Evolutionary conservation across 1,284 basidiomycete genomes (phyloP), one percentile per base, ranked within the genome.

Genomic region (Wolfiporia cocos): DNA sequence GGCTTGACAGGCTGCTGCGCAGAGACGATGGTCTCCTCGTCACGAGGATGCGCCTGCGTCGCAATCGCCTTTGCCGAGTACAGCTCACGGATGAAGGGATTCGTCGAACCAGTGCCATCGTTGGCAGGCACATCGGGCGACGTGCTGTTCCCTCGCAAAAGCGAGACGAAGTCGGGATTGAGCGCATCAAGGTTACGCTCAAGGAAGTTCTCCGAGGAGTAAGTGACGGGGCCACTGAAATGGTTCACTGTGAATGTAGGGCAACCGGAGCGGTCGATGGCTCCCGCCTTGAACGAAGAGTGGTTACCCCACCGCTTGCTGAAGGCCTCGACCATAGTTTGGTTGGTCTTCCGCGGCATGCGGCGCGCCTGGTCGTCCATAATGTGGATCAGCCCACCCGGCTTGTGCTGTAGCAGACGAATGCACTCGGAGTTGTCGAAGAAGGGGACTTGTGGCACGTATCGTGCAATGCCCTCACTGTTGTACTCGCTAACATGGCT

Each of bases 361-460:
- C 88, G 75, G 14, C 86, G 75, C 9, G 92, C 87, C 64, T 97
- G 92, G 58, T 99, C 95, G 59, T 98, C 94, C 83, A 98, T 92
- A 63, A 98, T 98, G 59, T 95, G 91, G 40, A 97, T 83, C 23
- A 99, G 73, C 3, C 96, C 95, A 12, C 92, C 91, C 2, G 92
- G 93, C 50, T 76, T 74, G 60, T 92, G 86, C 55, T 92, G 86
- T 33, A 99, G 68, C 35, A 99, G 71, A 10, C 90, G 81, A 24
- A 98, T 64, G 51, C 89, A 92, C 60, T 98, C 93, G 12, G 86
- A 65, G 62, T 98, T 97, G 67, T 96, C 92, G 60, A 92, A 93
- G 69, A 87, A 94, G 0, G 86, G 76, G 0, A 92, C 66, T 4
- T 80, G 73, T 0, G 87, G 88, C 1, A 86, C 76, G 42, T 78